Evolutionary conservation across 768 basidiomycete genomes (phyloP), one percentile per base, ranked within the genome.

Genomic region (Psilocybe cubensis): DNA sequence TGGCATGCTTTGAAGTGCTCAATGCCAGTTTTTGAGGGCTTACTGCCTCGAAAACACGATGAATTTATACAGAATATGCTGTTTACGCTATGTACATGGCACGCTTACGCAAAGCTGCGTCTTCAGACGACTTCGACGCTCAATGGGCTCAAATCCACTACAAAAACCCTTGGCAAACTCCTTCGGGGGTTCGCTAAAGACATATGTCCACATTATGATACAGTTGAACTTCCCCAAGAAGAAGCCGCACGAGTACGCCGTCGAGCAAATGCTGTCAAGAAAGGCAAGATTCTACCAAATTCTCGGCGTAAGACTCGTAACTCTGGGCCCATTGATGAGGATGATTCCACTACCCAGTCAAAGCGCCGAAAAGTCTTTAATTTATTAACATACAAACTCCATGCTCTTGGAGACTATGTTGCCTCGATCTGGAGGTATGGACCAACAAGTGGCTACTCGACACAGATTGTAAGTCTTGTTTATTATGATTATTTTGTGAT

Each of bases 71-170:
- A 64, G 3, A 59, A 63, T 2, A 63, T 79, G 0, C 55, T 78
- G 0, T 76, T 70, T 52, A 52, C 46, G 8, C 61, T 74, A 2
- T 67, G 66, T 2, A 61, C 63, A 21, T 79, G 75, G 77, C 76
- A 78, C 58, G 67, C 62, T 0, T 59, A 71, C n/a, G 72, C 68
- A 0, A 78, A 79, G 58, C 46, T 61, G 0, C 65, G 71, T 5
- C 59, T 74, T 11, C 76, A 77, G 54, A 73, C 75, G 0, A 65
- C 72, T 65, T 72, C 61, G 64, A 81, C 65, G 9, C 58, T 51
- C 42, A 70, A 48, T 62, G 70, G 42, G 40, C 69, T 59, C 2
- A 63, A 52, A 65, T 58, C 0, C 46, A 73, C 52, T 6, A 72
- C 49, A 57, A 74, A 38, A 18, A 73, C 24, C 56, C 64, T 75